Evolutionary conservation across 352 stramenopile species (phyloP).

Genomic region (Pythium sukuiense): DNA sequence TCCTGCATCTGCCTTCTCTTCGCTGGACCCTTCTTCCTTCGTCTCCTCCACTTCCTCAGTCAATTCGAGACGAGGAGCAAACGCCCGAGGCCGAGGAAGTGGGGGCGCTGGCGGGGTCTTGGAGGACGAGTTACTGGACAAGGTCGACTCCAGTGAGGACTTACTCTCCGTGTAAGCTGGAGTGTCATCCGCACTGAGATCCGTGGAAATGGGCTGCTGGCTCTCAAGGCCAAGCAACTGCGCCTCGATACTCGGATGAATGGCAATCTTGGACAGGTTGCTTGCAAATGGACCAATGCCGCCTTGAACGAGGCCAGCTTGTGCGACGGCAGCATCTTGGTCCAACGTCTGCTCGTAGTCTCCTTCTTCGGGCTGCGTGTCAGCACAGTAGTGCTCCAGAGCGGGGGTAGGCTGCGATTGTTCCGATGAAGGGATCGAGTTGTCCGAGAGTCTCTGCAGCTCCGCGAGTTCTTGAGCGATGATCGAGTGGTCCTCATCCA

Average conservation of each 20-base stretch:
- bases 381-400: slow-evolving; percentile 22
- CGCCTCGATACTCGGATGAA: slow-evolving; percentile 12
- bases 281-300: slow-evolving; percentile 17
- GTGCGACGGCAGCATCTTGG: slow-evolving; percentile 9
- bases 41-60: slow-evolving; percentile 14
- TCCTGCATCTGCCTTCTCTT: slow-evolving; percentile 8
- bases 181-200: slow-evolving; percentile 24
- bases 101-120: slow-evolving; percentile 28
- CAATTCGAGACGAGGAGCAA: background rate
- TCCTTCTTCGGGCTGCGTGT: slow-evolving; percentile 24
- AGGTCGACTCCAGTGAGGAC: slow-evolving; percentile 20
- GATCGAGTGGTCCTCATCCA: slow-evolving; percentile 23
- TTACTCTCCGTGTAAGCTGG: slow-evolving; percentile 13
- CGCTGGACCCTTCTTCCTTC: slow-evolving; percentile 6
- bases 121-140: slow-evolving; percentile 26
- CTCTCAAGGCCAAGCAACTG: slow-evolving; percentile 14
- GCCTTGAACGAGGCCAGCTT: background rate
- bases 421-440: slow-evolving; percentile 28
- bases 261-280: slow-evolving; percentile 2
- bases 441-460: slow-evolving; percentile 12
- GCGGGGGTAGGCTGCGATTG: slow-evolving; percentile 29
- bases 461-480: slow-evolving; percentile 24
- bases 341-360: slow-evolving; percentile 29
- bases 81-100: slow-evolving; percentile 1
- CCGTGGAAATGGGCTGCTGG: slow-evolving; percentile 17